A percentile compares a stretch with the other conserved stretches of the same genome.
Evolutionary conservation across 2,329 filamentous ascomycete species (phyloP).

Genomic region (Pezicula carpinea): DNA sequence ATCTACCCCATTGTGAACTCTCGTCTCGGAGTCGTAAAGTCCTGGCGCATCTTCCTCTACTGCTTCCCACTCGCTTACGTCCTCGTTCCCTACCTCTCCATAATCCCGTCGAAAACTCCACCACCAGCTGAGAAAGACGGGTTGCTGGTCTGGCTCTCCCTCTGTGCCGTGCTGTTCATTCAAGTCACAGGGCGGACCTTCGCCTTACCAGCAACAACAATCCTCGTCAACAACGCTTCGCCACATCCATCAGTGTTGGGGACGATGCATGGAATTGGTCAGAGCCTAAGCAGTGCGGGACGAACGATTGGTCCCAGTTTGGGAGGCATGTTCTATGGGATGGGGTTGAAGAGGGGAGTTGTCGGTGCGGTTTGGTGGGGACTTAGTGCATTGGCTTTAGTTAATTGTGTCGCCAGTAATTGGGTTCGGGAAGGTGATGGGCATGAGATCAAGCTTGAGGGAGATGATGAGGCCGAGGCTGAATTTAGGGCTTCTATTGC

Average conservation of each 20-base stretch:
- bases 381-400: not conserved
- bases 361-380: constrained; percentile 26
- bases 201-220: constrained; percentile 52
- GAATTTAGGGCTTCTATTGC: not conserved
- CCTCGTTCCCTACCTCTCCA: constrained; percentile 63
- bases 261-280: constrained; percentile 49
- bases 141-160: constrained; percentile 5
- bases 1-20: constrained; percentile 66
- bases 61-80: constrained; percentile 68
- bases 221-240: constrained; percentile 55
- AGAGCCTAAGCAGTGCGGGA: constrained; percentile 41
- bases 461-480: not conserved
- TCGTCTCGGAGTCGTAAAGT: constrained; percentile 60
- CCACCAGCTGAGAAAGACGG: constrained; percentile 10
- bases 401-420: not conserved
- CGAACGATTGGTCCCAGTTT: constrained; percentile 46
- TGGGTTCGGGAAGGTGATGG: constrained; percentile 1
- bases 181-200: constrained; percentile 74
- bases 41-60: constrained; percentile 61
- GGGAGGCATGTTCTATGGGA: constrained; percentile 33
- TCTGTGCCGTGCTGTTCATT: constrained; percentile 49
- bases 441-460: not conserved
- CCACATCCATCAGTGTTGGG: constrained; percentile 51
- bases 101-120: constrained; percentile 45
- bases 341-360: constrained; percentile 23